Evolutionary conservation across 2,329 filamentous ascomycete species (phyloP).

Genomic region (Diplodia mutila): DNA sequence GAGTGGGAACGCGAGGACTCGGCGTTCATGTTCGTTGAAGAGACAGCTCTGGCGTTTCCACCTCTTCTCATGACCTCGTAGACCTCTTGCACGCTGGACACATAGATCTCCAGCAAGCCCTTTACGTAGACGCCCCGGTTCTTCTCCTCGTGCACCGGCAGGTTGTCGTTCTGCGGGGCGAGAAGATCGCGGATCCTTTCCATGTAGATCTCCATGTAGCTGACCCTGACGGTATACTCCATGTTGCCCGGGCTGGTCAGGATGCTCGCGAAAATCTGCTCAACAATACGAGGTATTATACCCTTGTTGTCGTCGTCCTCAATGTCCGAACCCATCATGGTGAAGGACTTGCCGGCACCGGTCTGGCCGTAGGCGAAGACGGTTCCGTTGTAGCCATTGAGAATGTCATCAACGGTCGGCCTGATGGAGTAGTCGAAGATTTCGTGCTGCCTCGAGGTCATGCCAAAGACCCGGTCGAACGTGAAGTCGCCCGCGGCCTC

Average conservation of each 20-base stretch:
- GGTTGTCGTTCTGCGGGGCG: conserved; percentile 89
- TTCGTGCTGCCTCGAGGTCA: conserved; percentile 85
- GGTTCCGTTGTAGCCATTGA: conserved; percentile 98
- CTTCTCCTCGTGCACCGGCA: conserved; percentile 98
- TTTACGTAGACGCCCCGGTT: conserved; percentile 96
- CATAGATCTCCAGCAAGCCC: conserved; percentile 90
- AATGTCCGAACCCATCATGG: conserved; percentile 97
- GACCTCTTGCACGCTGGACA: conserved; percentile 92
- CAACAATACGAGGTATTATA: conserved; percentile 94
- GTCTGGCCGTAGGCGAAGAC: conserved; percentile 99
- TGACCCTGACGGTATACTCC: conserved; percentile 97
- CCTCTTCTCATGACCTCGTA: conserved; percentile 96
- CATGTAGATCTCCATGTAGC: conserved; percentile 99
- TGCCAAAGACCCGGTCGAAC: conserved; percentile 97
- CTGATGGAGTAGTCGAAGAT: conserved; percentile 99
- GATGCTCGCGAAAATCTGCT: conserved; percentile 97
- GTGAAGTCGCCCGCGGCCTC: conserved; percentile 83
- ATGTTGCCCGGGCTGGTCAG: conserved; percentile 89
- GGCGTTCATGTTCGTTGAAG: conserved; percentile 98
- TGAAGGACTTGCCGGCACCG: conserved; percentile 97
- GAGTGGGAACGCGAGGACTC: conserved; percentile 98
- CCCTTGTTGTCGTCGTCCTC: conserved; percentile 85
- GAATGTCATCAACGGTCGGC: conserved; percentile 93
- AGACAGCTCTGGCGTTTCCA: conserved; percentile 85
- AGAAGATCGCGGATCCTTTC: conserved; percentile 94